Conservation (phyloP, 23 red algal genomes). For the Gracilariopsis chorda region DNA sequence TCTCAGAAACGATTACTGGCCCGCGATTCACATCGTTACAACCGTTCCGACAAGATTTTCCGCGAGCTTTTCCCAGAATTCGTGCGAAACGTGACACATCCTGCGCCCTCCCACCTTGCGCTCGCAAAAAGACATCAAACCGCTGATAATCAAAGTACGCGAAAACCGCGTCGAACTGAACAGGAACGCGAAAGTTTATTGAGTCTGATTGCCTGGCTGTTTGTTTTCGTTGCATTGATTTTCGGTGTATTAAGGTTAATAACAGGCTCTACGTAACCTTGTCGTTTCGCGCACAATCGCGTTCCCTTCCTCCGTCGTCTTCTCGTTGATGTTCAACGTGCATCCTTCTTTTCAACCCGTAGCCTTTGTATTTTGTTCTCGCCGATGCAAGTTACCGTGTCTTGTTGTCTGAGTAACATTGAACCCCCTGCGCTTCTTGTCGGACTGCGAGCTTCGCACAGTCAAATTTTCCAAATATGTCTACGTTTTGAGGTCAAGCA, state of each 20-base stretch:
- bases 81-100: conserved; percentile 26
- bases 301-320: too few relatives aligned
- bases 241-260: conserved; percentile 56
- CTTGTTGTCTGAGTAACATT: too few relatives aligned
- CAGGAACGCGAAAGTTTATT: conserved; percentile 64
- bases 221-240: conserved; percentile 61
- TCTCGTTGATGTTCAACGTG: too few relatives aligned
- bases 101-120: neutral
- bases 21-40: conserved; percentile 49
- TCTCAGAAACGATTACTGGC: conserved; percentile 65
- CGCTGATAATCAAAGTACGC: conserved; percentile 13
- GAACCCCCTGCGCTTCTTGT: too few relatives aligned
- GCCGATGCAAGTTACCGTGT: too few relatives aligned
- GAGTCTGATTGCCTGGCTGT: conserved; percentile 67
- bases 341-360: too few relatives aligned
- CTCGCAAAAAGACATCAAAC: neutral
- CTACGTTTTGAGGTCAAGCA: too few relatives aligned
- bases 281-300: neutral
- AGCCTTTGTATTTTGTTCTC: too few relatives aligned
- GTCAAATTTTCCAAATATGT: too few relatives aligned
- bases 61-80: conserved; percentile 84
- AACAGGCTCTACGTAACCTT: conserved; percentile 36
- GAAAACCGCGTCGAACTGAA: conserved; percentile 4
- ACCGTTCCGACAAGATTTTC: conserved; percentile 69
- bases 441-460: too few relatives aligned